phyloP scores from a whole-genome alignment of 2,329 filamentous ascomycete genomes.

The Trichoderma polysporum region DNA sequence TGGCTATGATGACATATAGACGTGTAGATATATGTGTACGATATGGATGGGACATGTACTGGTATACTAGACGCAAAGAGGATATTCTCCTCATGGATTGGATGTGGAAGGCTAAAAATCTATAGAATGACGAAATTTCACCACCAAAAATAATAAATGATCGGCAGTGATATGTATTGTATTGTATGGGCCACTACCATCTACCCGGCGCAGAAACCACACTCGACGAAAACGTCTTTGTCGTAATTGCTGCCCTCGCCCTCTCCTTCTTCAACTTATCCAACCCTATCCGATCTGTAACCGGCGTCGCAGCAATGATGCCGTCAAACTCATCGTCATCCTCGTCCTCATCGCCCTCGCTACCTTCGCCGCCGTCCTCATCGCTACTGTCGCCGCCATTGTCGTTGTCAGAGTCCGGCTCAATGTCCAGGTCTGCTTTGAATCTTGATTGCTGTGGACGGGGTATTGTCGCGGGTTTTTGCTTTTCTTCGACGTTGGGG shows the following conservation, averaged over 20 bases:
- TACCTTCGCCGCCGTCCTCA: constrained; percentile 64
- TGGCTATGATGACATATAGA: constrained; percentile 6
- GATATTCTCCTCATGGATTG: background rate
- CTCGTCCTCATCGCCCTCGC: constrained; percentile 49
- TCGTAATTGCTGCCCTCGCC: constrained; percentile 47
- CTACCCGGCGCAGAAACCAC: constrained; percentile 49
- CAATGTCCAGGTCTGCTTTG: constrained; percentile 58
- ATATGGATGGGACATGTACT: constrained; percentile 13
- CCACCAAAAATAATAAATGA: background rate
- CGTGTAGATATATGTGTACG: constrained; percentile 20
- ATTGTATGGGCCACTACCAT: constrained; percentile 35
- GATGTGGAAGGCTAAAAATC: background rate
- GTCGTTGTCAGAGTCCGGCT: constrained; percentile 62
- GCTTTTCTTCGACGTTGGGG: constrained; percentile 53
- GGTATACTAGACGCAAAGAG: background rate
- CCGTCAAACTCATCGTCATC: constrained; percentile 82
- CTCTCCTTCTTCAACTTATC: constrained; percentile 57
- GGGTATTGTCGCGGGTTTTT: constrained; percentile 63
- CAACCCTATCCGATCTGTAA: constrained; percentile 79
- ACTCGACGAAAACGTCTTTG: constrained; percentile 52
- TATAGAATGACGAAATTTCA: background rate
- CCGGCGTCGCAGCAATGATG: constrained; percentile 86
- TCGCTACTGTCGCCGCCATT: constrained; percentile 47
- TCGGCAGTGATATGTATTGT: background rate
- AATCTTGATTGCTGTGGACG: constrained; percentile 51